phyloP scores from a whole-genome alignment of 2,329 filamentous ascomycete genomes.

The Daldinia eschscholtzii region DNA sequence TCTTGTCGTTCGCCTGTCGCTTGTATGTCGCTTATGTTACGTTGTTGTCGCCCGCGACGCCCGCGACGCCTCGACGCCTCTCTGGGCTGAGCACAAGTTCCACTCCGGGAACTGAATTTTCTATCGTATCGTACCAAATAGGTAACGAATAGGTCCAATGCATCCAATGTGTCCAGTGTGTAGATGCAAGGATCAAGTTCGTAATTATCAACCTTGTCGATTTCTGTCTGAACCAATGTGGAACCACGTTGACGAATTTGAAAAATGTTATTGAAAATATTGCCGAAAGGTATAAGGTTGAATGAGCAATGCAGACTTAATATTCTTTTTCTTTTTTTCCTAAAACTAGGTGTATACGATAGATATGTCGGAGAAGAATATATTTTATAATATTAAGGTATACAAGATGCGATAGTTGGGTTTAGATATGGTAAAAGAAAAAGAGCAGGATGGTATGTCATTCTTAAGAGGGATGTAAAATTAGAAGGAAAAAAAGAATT shows the following conservation, averaged over 20 bases:
- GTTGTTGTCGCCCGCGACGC: constrained; percentile 18
- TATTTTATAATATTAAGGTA: constrained; percentile 16
- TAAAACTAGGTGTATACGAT: too few relatives aligned
- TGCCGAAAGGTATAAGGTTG: constrained; percentile 8
- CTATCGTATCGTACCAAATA: constrained; percentile 36
- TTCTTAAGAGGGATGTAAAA: constrained; percentile 8
- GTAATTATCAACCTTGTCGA: constrained; percentile 39
- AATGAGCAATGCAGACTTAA: constrained; percentile 11
- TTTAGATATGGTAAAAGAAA: constrained; percentile 21
- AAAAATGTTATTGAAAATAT: constrained; percentile 6
- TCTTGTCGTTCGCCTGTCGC: neutral
- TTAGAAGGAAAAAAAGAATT: constrained; percentile 10
- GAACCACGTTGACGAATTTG: constrained; percentile 34
- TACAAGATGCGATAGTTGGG: neutral
- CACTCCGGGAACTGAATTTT: constrained; percentile 22
- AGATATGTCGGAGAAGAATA: neutral
- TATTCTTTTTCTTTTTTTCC: neutral
- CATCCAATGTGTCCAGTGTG: constrained; percentile 1
- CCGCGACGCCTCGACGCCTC: constrained; percentile 20
- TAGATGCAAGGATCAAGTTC: constrained; percentile 34
- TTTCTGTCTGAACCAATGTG: constrained; percentile 34
- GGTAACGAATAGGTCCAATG: constrained; percentile 27
- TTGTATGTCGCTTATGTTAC: constrained; percentile 22
- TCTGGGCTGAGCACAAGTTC: constrained; percentile 35
- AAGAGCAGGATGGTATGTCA: constrained; percentile 10